Evolutionary conservation across 2,329 filamentous ascomycete genomes (phyloP).

Genomic region (Verticillium nubilum): DNA sequence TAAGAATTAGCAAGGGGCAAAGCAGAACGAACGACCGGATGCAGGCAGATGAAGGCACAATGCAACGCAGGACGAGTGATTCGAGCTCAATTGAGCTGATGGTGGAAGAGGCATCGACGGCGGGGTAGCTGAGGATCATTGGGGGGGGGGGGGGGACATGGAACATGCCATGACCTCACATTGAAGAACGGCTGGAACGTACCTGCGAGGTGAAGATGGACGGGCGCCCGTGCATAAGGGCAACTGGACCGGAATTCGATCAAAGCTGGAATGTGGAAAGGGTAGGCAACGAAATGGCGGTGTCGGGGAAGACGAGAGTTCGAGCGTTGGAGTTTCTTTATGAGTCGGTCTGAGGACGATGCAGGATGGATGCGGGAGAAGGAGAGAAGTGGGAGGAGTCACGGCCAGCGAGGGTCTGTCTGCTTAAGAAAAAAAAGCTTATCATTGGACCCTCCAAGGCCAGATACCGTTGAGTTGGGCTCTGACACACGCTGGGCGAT

Average conservation of each 20-base stretch:
- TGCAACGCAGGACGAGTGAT: not conserved
- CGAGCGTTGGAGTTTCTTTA: not conserved
- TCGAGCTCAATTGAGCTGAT: constrained; percentile 3
- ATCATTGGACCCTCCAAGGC: constrained; percentile 10
- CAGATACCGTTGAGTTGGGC: not conserved
- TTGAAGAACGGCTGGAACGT: constrained; percentile 25
- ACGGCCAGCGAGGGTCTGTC: constrained; percentile 1
- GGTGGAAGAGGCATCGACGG: constrained; percentile 5
- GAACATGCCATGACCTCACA: not conserved
- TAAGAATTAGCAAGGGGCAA: constrained; percentile 33
- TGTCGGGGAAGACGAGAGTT: constrained; percentile 5
- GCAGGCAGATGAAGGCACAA: not conserved
- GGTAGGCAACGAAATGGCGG: constrained; percentile 8
- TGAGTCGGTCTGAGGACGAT: constrained; percentile 9
- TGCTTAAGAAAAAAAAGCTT: constrained; percentile 8
- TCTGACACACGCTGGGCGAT: not conserved
- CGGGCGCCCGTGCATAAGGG: constrained; percentile 81
- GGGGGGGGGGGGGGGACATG: not conserved
- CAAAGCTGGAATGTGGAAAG: constrained; percentile 9
- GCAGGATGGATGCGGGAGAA: constrained; percentile 5
- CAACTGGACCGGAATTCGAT: constrained; percentile 33
- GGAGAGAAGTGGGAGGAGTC: constrained; percentile 7
- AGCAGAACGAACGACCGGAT: constrained; percentile 49
- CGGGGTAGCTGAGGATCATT: constrained; percentile 6
- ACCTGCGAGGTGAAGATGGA: constrained; percentile 86